Evolutionary conservation across 768 basidiomycete species (phyloP).

Genomic region (Nidula microcarpa): DNA sequence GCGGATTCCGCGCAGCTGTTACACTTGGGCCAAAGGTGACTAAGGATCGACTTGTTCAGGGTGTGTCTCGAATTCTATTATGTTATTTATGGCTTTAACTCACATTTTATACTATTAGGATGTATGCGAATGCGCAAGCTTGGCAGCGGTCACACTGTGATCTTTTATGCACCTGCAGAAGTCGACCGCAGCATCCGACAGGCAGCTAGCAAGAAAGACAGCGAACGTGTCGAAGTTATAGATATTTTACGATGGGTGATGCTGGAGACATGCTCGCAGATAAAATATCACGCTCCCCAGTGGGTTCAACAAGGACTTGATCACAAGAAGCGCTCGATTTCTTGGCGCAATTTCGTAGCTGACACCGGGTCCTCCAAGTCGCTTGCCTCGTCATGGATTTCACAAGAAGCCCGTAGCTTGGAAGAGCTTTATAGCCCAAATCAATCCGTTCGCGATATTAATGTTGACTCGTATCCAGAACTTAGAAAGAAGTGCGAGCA

Average conservation of each 20-base stretch:
- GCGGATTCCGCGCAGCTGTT: conserved; percentile 36
- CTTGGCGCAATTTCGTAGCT: conserved; percentile 6
- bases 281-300: conserved; percentile 31
- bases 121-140: conserved; percentile 54
- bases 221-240: conserved; percentile 7
- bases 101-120: conserved; percentile 22
- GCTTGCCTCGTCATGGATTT: conserved; percentile 27
- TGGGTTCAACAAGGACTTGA: conserved; percentile 39
- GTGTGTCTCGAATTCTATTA: conserved; percentile 15
- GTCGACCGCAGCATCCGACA: conserved; percentile 32
- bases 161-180: conserved; percentile 43
- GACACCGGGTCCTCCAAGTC: conserved; percentile 1
- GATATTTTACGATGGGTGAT: conserved; percentile 44
- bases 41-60: conserved; percentile 51
- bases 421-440: conserved; percentile 25
- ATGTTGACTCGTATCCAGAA: neutral
- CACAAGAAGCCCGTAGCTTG: conserved; percentile 32
- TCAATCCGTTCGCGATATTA: neutral
- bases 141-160: conserved; percentile 42
- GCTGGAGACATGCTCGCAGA: conserved; percentile 37
- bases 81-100: neutral
- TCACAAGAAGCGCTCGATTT: conserved; percentile 19
- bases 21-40: conserved; percentile 48
- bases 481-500: conserved; percentile 16
- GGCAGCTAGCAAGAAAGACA: conserved; percentile 7